phyloP scores from a whole-genome alignment of 352 stramenopile species.

The Aphanomyces stellatus region DNA sequence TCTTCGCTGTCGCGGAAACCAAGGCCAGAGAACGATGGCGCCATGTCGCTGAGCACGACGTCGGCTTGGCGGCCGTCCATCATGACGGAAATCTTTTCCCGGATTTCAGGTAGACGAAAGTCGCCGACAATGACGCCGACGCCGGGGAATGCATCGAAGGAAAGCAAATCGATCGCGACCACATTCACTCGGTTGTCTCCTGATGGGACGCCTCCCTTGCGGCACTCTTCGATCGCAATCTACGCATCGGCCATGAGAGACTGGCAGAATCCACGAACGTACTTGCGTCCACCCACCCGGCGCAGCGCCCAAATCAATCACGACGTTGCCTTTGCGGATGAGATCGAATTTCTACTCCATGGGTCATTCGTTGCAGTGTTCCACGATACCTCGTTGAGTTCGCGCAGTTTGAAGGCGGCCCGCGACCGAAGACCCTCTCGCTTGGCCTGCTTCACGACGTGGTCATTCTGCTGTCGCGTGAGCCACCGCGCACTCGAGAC shows the following conservation, averaged over 20 bases:
- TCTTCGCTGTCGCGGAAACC: slow-evolving; percentile 66
- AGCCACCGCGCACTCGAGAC: slow-evolving; percentile 80
- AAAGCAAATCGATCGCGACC: slow-evolving; percentile 64
- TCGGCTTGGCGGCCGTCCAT: slow-evolving; percentile 43
- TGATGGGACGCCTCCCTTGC: slow-evolving; percentile 4
- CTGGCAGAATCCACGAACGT: not conserved
- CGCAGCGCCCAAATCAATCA: slow-evolving; percentile 76
- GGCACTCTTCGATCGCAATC: slow-evolving; percentile 46
- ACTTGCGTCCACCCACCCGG: slow-evolving; percentile 81
- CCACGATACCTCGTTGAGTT: slow-evolving; percentile 55
- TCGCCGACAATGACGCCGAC: slow-evolving; percentile 67
- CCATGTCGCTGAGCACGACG: slow-evolving; percentile 86
- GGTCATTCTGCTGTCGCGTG: slow-evolving; percentile 74
- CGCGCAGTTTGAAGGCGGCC: slow-evolving; percentile 72
- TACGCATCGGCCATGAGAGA: not conserved
- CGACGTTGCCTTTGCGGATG: slow-evolving; percentile 47
- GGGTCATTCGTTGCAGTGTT: not conserved
- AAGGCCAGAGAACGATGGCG: slow-evolving; percentile 70
- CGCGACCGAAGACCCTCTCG: slow-evolving; percentile 70
- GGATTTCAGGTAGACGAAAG: slow-evolving; percentile 54
- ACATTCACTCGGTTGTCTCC: slow-evolving; percentile 30
- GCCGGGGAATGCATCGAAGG: slow-evolving; percentile 62
- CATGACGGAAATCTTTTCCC: slow-evolving; percentile 41
- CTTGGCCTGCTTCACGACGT: slow-evolving; percentile 78
- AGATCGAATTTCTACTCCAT: slow-evolving; percentile 53